Percentiles rank a stretch among this genome's conserved stretches.
Conservation (phyloP, 352 stramenopile genomes). For the Globisporangium solare region DNA sequence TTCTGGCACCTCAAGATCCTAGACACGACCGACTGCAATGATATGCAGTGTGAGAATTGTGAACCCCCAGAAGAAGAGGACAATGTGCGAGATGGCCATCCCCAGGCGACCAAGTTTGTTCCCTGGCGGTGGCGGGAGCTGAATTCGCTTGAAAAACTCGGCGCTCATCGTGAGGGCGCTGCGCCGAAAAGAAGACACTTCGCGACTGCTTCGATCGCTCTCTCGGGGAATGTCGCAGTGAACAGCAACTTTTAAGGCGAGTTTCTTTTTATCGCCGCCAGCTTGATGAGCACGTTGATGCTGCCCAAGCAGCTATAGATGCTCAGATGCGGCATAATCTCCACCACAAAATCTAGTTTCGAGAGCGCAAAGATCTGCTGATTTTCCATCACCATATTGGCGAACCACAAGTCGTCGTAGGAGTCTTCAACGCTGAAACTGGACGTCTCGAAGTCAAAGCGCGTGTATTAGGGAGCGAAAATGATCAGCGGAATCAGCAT, state of each 20-base stretch:
- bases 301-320: slow-evolving; percentile 16
- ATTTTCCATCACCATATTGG: slow-evolving; percentile 15
- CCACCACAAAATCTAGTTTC: slow-evolving; percentile 16
- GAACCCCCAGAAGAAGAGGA: slow-evolving; percentile 13
- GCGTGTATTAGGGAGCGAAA: slow-evolving; percentile 8
- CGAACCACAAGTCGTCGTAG: slow-evolving; percentile 16
- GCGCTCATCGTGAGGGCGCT: neutral
- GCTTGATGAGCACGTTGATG: slow-evolving; percentile 14
- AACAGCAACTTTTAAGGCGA: neutral
- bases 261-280: neutral
- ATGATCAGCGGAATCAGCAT: slow-evolving; percentile 16
- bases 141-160: neutral
- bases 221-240: too few relatives aligned
- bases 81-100: slow-evolving; percentile 6
- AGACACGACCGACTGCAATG: slow-evolving; percentile 15
- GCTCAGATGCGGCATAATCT: slow-evolving; percentile 18
- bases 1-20: slow-evolving; percentile 8
- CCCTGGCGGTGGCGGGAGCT: neutral
- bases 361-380: slow-evolving; percentile 17
- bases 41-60: slow-evolving; percentile 10
- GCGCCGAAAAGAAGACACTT: too few relatives aligned
- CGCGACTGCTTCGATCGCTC: too few relatives aligned
- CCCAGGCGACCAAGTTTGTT: slow-evolving; percentile 5
- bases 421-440: slow-evolving; percentile 10
- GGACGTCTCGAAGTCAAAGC: slow-evolving; percentile 8